Conservation (phyloP, 352 stramenopile genomes). For the Globisporangium acanthophoron region DNA sequence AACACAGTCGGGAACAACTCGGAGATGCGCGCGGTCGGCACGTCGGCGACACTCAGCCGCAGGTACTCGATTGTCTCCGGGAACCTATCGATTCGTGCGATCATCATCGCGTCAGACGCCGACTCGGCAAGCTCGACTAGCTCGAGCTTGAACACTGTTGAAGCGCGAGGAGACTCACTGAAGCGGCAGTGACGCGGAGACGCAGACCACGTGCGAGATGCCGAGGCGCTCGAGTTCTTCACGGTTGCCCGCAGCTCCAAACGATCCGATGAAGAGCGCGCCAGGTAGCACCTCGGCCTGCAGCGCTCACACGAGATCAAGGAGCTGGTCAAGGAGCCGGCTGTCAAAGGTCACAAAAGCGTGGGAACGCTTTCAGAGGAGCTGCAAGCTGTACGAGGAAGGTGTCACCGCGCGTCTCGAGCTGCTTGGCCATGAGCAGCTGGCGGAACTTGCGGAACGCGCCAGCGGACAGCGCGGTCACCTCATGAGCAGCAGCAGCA, state of each 20-base stretch:
- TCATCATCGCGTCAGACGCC: background rate
- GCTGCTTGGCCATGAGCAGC: slow-evolving; percentile 47
- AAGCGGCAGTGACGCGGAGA: slow-evolving; percentile 34
- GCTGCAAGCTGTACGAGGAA: slow-evolving; percentile 21
- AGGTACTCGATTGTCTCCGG: slow-evolving; percentile 47
- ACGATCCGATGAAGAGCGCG: slow-evolving; percentile 64
- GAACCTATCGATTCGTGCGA: slow-evolving; percentile 20
- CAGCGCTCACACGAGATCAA: background rate
- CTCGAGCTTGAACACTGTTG: background rate
- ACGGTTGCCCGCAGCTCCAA: slow-evolving; percentile 51
- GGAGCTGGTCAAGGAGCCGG: background rate
- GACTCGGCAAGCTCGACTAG: no score
- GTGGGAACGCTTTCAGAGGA: background rate
- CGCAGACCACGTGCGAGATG: slow-evolving; percentile 62
- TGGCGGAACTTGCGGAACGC: slow-evolving; percentile 58
- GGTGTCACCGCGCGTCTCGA: slow-evolving; percentile 33
- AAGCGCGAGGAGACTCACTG: slow-evolving; percentile 18
- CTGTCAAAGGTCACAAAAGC: background rate
- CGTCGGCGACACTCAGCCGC: slow-evolving; percentile 46
- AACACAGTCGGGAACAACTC: slow-evolving; percentile 39
- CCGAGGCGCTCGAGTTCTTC: slow-evolving; percentile 24
- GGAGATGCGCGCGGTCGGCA: slow-evolving; percentile 30
- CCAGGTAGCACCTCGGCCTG: slow-evolving; percentile 24
- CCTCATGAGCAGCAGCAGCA: background rate
- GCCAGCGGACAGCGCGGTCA: background rate